Base-by-base conservation (phyloP, 345 rosid genomes). In the Atalantia buxifolia region DNA sequence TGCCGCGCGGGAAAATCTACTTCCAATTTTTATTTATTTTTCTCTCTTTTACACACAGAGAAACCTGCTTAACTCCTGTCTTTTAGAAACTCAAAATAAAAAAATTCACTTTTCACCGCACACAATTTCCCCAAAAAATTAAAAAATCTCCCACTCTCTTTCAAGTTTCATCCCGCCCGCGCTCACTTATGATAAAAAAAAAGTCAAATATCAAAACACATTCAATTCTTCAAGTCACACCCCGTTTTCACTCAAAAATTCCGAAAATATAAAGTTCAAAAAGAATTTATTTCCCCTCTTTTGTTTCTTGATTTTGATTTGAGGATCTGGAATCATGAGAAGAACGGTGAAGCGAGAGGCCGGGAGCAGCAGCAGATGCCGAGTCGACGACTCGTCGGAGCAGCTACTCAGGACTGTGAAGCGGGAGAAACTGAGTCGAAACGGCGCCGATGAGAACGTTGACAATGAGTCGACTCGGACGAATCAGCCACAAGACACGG, bases 401-500 rank as follows among this genome's bases (percentile, higher is more conserved):
- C 69, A 53, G 25, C 74, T 18, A 1, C 21, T 66, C 71, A 50
- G 80, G 74, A 72, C 74, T 9, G 81, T 53, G 60, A 82, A 77
- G 80, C 77, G 80, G 2, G 84, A 63, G 60, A 60, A 78, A 31
- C 38, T 72, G 73, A 69, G 35, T 48, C 76, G 60, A 35, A 66
- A 60, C 12, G 66, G 71, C 35, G 70, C 9, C 50, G 66, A 63
- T 13, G 48, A 75, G 21, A 74, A 40, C 45, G 64, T 69, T 13
- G 57, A 48, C 28, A 75, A 38, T 21, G 79, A 77, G 64, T 56
- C 82, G 76, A 61, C 48, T 64, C 83, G 59, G 74, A 40, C 65
- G 38, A 22, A 35, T 50, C 79, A 66, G 57, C 50, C 50, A 16
- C 75, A 80, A 64, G 77, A 78, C 5, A 61, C 73, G n/a, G 66